These are phyloP conservation scores for Alopecurus myosuroides DNA, from an alignment of 176 grass and related monocot species.

Conservation along the genomic window DNA sequence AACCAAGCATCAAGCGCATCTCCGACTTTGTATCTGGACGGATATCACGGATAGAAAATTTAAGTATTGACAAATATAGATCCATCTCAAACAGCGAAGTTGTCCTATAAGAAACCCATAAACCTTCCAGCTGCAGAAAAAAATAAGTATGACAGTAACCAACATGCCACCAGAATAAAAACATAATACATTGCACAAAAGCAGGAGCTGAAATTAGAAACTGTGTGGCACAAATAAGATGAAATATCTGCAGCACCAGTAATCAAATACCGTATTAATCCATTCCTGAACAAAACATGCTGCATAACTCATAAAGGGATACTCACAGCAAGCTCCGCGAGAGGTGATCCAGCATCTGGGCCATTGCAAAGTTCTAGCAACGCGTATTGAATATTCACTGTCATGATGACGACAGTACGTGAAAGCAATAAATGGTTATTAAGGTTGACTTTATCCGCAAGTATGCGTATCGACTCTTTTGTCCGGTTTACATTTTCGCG, in stretches of 20 bases:
- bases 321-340: constrained; percentile 84
- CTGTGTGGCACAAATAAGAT: neutral
- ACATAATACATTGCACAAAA: neutral
- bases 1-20: constrained; percentile 95
- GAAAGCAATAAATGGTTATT: constrained; percentile 75
- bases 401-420: constrained; percentile 66
- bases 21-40: constrained; percentile 88
- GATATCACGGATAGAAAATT: constrained; percentile 82
- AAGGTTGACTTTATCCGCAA: constrained; percentile 95
- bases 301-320: neutral
- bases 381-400: constrained; percentile 72
- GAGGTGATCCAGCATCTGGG: constrained; percentile 71
- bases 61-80: constrained; percentile 81
- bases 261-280: neutral
- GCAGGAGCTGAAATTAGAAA: neutral
- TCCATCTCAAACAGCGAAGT: constrained; percentile 88
- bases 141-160: neutral
- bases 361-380: constrained; percentile 82
- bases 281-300: neutral
- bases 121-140: constrained; percentile 74
- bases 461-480: constrained; percentile 84
- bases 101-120: constrained; percentile 97
- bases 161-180: neutral
- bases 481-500: constrained; percentile 68
- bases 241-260: neutral